Evolutionary conservation across 1,284 basidiomycete species (phyloP).

Genomic region (Apiotrichum gamsii): DNA sequence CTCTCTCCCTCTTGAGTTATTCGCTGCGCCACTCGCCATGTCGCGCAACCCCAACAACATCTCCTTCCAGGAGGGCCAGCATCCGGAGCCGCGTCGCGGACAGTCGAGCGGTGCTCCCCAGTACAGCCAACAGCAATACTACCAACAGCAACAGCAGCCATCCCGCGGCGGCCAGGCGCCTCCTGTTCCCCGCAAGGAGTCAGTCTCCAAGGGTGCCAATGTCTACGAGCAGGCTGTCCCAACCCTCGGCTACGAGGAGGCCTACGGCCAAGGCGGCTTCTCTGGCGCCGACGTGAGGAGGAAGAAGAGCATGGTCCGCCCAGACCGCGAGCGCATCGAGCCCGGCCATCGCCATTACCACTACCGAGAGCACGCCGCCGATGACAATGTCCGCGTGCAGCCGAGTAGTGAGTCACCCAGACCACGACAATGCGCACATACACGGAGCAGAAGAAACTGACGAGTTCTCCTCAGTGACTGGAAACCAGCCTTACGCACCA

Average conservation of each 20-base stretch:
- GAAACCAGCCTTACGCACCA: slow-evolving; percentile 62
- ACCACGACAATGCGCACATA: too few relatives aligned
- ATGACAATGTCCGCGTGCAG: slow-evolving; percentile 67
- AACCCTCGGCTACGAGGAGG: slow-evolving; percentile 31
- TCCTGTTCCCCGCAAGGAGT: slow-evolving; percentile 29
- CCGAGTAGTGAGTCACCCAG: slow-evolving; percentile 78
- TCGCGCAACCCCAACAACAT: slow-evolving; percentile 35
- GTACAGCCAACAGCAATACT: slow-evolving; percentile 14
- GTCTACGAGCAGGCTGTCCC: slow-evolving; percentile 14
- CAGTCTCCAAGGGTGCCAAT: slow-evolving; percentile 13
- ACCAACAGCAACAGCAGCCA: neutral
- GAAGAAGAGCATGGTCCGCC: slow-evolving; percentile 89
- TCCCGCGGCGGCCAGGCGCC: slow-evolving; percentile 6
- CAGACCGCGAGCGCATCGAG: slow-evolving; percentile 95
- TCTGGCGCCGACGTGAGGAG: slow-evolving; percentile 53
- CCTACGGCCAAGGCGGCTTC: slow-evolving; percentile 29
- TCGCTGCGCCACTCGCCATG: slow-evolving; percentile 19
- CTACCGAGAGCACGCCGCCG: slow-evolving; percentile 82
- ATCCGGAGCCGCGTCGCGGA: slow-evolving; percentile 22
- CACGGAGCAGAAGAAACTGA: too few relatives aligned
- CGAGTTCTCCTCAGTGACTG: slow-evolving; percentile 64
- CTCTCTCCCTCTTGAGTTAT: slow-evolving; percentile 1
- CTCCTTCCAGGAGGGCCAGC: slow-evolving; percentile 31
- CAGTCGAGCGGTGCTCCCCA: neutral
- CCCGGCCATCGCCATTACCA: slow-evolving; percentile 92